Conservation (phyloP, 2,329 filamentous ascomycete species). For the Nothophoma quercina region DNA sequence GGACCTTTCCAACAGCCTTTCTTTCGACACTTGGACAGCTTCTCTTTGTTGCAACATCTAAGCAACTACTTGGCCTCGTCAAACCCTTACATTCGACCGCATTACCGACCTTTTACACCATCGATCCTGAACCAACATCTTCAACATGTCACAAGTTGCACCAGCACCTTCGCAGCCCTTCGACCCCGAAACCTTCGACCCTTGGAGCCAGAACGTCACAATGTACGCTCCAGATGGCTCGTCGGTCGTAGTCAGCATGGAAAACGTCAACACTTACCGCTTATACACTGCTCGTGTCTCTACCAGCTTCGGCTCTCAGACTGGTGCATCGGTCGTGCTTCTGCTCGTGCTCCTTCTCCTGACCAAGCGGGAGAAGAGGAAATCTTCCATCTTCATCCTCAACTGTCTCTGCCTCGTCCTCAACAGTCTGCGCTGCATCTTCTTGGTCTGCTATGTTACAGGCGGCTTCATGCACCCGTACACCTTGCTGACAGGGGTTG, state of each 20-base stretch:
- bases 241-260: conserved; percentile 52
- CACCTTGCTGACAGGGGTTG: conserved; percentile 60
- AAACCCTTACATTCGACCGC: not conserved
- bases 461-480: conserved; percentile 70
- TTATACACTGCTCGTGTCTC: conserved; percentile 57
- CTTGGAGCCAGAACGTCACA: conserved; percentile 60
- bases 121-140: not conserved
- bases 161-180: conserved; percentile 1
- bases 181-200: conserved; percentile 53
- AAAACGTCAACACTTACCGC: conserved; percentile 55
- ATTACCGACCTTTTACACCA: not conserved
- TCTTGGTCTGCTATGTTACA: conserved; percentile 67
- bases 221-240: conserved; percentile 56
- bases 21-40: not conserved
- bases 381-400: conserved; percentile 69
- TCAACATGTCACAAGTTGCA: conserved; percentile 1
- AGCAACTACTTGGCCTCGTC: not conserved
- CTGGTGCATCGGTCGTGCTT: conserved; percentile 72
- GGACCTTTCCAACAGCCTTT: not conserved
- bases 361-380: conserved; percentile 71
- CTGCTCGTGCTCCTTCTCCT: conserved; percentile 71
- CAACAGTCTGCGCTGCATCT: conserved; percentile 66
- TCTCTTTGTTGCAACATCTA: conserved; percentile 2
- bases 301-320: conserved; percentile 74
- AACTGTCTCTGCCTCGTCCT: conserved; percentile 68